Conservation (phyloP, 2,329 filamentous ascomycete species). For the Gaeumannomyces tritici region DNA sequence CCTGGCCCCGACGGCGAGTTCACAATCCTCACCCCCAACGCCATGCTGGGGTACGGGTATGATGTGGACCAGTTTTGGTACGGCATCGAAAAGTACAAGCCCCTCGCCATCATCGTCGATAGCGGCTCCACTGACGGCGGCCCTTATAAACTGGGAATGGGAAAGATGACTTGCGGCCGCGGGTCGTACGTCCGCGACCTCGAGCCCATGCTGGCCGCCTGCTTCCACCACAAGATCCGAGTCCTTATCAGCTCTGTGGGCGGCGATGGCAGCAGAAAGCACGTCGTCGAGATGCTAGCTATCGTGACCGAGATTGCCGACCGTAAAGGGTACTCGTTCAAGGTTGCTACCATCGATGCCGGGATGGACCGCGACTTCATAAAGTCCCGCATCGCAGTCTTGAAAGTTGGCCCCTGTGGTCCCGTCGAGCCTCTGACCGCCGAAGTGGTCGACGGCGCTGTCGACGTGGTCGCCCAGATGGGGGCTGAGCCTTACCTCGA, state of each 20-base stretch:
- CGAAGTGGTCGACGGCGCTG: conserved; percentile 28
- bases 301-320: conserved; percentile 24
- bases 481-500: conserved; percentile 18
- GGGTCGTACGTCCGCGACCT: conserved; percentile 32
- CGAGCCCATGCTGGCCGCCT: conserved; percentile 19
- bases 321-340: conserved; percentile 18
- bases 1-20: not conserved
- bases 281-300: conserved; percentile 27
- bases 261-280: conserved; percentile 28
- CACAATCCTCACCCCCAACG: conserved; percentile 15
- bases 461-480: conserved; percentile 28
- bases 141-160: conserved; percentile 20
- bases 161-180: conserved; percentile 27
- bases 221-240: conserved; percentile 18
- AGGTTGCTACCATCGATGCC: conserved; percentile 18
- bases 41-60: conserved; percentile 17
- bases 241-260: conserved; percentile 20
- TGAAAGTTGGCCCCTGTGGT: conserved; percentile 26
- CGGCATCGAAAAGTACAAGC: conserved; percentile 9
- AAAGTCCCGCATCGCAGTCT: not conserved
- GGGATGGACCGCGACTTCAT: not conserved
- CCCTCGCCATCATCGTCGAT: conserved; percentile 14
- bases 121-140: conserved; percentile 17
- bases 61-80: conserved; percentile 12
- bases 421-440: conserved; percentile 22